Conservation (phyloP, 73 alveolate species). For the Symbiodinium pilosum region DNA sequence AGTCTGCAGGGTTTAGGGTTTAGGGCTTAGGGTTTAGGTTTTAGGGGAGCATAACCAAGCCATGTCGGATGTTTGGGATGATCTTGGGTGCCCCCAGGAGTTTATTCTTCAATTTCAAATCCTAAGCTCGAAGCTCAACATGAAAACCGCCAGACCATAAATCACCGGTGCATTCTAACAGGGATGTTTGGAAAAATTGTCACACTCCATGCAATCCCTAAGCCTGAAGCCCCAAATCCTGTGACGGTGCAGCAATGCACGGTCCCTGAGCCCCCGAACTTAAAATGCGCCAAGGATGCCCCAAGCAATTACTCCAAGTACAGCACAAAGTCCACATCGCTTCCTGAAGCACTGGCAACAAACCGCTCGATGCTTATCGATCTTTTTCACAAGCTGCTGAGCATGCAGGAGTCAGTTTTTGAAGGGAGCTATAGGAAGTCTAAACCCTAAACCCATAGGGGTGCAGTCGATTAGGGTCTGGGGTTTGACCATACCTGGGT, state of each 20-base stretch:
- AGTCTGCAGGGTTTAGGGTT: too few relatives aligned
- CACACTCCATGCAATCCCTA: not conserved
- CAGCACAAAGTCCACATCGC: not conserved
- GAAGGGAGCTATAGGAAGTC: not conserved
- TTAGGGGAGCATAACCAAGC: too few relatives aligned
- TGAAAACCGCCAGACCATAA: not conserved
- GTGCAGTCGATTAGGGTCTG: not conserved
- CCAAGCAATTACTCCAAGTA: not conserved
- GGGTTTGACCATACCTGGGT: not conserved
- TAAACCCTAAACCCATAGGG: not conserved
- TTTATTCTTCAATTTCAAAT: too few relatives aligned
- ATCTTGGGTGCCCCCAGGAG: too few relatives aligned
- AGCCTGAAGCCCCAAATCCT: not conserved
- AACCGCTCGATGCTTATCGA: slow-evolving; percentile 44
- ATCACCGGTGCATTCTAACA: too few relatives aligned
- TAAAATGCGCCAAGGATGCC: not conserved
- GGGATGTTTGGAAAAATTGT: too few relatives aligned
- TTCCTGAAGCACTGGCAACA: not conserved
- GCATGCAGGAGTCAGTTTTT: not conserved
- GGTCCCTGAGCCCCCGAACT: not conserved
- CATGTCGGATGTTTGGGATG: too few relatives aligned
- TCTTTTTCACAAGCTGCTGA: slow-evolving; percentile 40
- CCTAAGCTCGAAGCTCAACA: not conserved
- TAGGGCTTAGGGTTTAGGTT: too few relatives aligned
- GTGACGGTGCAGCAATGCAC: not conserved